phyloP scores from a whole-genome alignment of 345 rosid genomes.

The Limnanthes douglasii region DNA sequence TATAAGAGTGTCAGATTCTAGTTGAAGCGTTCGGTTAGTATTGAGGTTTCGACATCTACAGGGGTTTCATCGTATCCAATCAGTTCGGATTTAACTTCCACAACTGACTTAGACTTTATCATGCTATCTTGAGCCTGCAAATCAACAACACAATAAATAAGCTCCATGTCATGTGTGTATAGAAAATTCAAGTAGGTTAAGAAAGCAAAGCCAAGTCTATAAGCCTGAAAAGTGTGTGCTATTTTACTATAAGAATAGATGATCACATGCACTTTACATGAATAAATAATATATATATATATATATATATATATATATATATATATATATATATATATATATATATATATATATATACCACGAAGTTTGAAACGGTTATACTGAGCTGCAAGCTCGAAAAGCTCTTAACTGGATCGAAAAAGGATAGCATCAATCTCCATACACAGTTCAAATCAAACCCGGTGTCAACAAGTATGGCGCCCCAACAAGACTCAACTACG shows the following conservation, averaged over 20 bases:
- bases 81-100: slow-evolving; percentile 53
- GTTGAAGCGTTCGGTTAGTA: no score
- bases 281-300: slow-evolving; percentile 3
- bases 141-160: slow-evolving; percentile 9
- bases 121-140: slow-evolving; percentile 44
- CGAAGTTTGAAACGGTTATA: slow-evolving; percentile 24
- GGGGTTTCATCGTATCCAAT: slow-evolving; percentile 76
- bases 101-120: slow-evolving; percentile 30
- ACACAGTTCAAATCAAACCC: slow-evolving; percentile 55
- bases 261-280: slow-evolving; percentile 6
- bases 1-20: no score
- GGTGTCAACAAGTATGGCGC: slow-evolving; percentile 70
- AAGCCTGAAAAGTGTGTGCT: no score
- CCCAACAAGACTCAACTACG: slow-evolving; percentile 70
- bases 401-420: slow-evolving; percentile 43
- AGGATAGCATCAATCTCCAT: slow-evolving; percentile 62
- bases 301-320: slow-evolving; percentile 6
- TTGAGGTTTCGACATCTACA: no score
- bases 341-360: slow-evolving; percentile 30
- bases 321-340: background rate
- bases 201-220: no score
- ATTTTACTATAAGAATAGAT: no score
- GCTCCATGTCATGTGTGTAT: no score
- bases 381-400: slow-evolving; percentile 49
- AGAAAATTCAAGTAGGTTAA: no score